Evolutionary conservation across 163 green algal species (phyloP).

Genomic region (Chlamydomonas reinhardtii): DNA sequence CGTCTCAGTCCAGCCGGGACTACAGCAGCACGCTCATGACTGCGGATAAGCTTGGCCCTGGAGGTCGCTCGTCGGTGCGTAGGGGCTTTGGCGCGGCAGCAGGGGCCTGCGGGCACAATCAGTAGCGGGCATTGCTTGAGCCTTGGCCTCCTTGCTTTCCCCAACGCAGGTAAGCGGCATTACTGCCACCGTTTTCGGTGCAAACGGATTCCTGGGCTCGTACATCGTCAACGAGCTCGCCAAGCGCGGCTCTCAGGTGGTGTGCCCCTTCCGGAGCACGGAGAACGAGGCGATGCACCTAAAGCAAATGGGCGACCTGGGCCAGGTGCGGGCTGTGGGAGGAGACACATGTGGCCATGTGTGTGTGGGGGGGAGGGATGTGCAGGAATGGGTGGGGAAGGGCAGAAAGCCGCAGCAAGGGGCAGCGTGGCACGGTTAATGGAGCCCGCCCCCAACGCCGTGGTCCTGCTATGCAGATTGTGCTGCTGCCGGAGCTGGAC

Average conservation of each 20-base stretch:
- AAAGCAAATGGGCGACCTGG: slow-evolving; percentile 97
- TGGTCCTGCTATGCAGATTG: slow-evolving; percentile 74
- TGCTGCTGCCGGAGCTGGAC: slow-evolving; percentile 79
- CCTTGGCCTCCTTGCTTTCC: not conserved
- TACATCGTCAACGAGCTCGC: slow-evolving; percentile 95
- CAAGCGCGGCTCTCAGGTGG: slow-evolving; percentile 81
- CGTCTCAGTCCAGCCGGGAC: slow-evolving; percentile 1
- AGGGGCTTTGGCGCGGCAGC: no score
- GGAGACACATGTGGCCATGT: no score
- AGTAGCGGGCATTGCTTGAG: not conserved
- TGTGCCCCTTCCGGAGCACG: slow-evolving; percentile 92
- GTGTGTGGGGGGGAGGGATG: no score
- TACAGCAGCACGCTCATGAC: not conserved
- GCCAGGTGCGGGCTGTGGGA: slow-evolving; percentile 83
- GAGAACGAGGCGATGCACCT: slow-evolving; percentile 93
- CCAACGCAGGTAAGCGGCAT: slow-evolving; percentile 80
- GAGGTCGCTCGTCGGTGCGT: slow-evolving; percentile 83
- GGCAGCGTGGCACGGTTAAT: no score
- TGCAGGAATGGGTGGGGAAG: no score
- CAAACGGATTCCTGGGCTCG: slow-evolving; percentile 95
- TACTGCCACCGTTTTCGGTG: slow-evolving; percentile 96
- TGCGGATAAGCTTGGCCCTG: slow-evolving; percentile 61
- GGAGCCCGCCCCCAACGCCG: not conserved
- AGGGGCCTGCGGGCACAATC: not conserved
- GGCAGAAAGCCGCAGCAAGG: no score